A percentile compares a stretch with the other conserved stretches of the same genome.
These are phyloP conservation scores for Lineolata rhizophorae DNA, from an alignment of 495 filamentous ascomycete genomes.

Conservation along the genomic window DNA sequence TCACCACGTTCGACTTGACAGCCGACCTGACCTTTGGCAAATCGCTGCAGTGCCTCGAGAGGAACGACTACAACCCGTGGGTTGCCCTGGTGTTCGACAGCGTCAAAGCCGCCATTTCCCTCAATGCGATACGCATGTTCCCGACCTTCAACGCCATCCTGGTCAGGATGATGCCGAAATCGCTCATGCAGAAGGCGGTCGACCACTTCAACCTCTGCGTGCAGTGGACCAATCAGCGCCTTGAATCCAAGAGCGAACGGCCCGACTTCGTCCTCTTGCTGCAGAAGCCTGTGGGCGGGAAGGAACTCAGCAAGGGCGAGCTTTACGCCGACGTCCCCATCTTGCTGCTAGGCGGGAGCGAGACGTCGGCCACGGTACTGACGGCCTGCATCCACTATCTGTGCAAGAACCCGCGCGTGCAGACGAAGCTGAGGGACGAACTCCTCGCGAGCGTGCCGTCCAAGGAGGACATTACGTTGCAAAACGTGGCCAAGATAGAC, in stretches of 20 bases:
- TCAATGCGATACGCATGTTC: not conserved
- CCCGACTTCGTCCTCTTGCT: conserved; percentile 6
- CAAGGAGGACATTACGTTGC: conserved; percentile 24
- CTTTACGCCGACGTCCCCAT: too few species aligned
- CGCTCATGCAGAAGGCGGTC: conserved; percentile 1
- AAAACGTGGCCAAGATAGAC: conserved; percentile 8
- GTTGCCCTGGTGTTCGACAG: not conserved
- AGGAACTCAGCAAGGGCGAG: too few species aligned
- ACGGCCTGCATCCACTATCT: conserved; percentile 28
- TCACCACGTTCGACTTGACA: not conserved
- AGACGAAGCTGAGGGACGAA: conserved; percentile 20
- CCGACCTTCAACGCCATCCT: not conserved
- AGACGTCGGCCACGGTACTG: conserved; percentile 31
- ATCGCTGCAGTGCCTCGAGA: conserved; percentile 1
- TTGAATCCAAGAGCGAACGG: conserved; percentile 2
- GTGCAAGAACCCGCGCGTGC: conserved; percentile 18
- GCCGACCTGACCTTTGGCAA: conserved; percentile 1
- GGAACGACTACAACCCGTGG: not conserved
- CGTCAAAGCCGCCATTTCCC: too few species aligned
- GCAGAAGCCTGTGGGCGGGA: too few species aligned
- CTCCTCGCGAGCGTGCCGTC: conserved; percentile 21
- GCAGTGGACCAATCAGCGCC: conserved; percentile 1
- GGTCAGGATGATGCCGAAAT: conserved; percentile 3
- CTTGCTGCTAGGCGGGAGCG: too few species aligned
- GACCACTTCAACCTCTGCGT: conserved; percentile 3